Base-by-base conservation (phyloP, 208 protist species). In the Balamuthia mandrillaris region DNA sequence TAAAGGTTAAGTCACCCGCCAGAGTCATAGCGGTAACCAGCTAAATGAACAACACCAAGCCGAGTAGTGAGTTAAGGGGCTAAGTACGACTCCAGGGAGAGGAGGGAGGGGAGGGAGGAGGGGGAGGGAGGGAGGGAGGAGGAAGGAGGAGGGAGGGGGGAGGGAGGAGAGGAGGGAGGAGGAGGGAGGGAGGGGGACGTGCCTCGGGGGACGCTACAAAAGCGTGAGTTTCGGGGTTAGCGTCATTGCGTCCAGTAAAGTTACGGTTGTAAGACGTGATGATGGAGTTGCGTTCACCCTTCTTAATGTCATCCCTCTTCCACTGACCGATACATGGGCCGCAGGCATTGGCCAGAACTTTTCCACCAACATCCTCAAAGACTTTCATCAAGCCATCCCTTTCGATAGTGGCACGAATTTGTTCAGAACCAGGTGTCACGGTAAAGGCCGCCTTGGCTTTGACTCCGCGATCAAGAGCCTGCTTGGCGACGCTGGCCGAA, bases 191-290 rank as follows among this genome's bases (percentile, higher is more conserved):
- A 2, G 3, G 1, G 9, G 63, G 41, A 1, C 51, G 45, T 33
- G 86, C 60, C 60, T 96, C 95, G 58, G 95, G 95, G 24, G 94
- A 96, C 29, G 94, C 88, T 3, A 96, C 94, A 81, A 96, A 96
- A 78, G 93, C 93, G 49, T 96, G 93, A 12, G 95, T 96, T 2
- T 58, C 63, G 10, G 92, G 88, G 77, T 96, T 96, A 44, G 81
- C 90, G 75, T 96, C 95, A 70, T 95, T 95, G 58, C 95, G 87
- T 24, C 68, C 83, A 41, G 93, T 92, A 79, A 96, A 96, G 86
- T 96, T 96, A 63, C 95, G 88, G 87, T 96, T 96, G 90, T 91
- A 96, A 3, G 94, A 96, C 27, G 94, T 95, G n/a, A 96, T 87
- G 51, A 96, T 96, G n/a, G 89, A 91, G 91, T 96, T 96, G 31